These are phyloP conservation scores for Cicer bijugum DNA, from an alignment of 306 rosid species.

Conservation along the genomic window DNA sequence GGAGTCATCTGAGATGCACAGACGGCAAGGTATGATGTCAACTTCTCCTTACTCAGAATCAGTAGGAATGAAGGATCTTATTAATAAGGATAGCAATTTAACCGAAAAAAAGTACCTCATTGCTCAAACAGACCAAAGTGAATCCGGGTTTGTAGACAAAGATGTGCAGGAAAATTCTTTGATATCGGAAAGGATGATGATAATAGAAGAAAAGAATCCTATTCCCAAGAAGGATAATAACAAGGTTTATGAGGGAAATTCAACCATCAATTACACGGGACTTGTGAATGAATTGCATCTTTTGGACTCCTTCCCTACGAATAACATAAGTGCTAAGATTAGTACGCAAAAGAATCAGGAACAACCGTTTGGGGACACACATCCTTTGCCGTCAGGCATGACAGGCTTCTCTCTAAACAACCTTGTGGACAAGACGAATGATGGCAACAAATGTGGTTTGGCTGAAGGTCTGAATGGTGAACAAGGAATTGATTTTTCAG, in stretches of 20 bases:
- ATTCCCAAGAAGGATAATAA: constrained; percentile 50
- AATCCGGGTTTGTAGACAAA: constrained; percentile 42
- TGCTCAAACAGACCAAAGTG: constrained; percentile 43
- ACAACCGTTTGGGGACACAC: constrained; percentile 41
- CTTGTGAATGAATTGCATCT: constrained; percentile 46
- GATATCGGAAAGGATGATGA: constrained; percentile 45
- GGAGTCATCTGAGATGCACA: constrained; percentile 51
- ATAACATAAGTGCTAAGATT: constrained; percentile 30
- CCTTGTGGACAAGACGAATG: constrained; percentile 45
- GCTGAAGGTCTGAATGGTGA: constrained; percentile 46
- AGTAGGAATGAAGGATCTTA: constrained; percentile 45
- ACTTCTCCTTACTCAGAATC: constrained; percentile 52
- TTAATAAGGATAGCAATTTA: constrained; percentile 44
- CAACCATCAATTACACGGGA: constrained; percentile 45
- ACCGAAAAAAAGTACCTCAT: constrained; percentile 39
- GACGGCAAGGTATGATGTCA: constrained; percentile 48
- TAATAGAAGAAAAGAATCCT: constrained; percentile 44
- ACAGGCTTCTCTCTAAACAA: constrained; percentile 40
- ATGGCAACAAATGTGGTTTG: constrained; percentile 47
- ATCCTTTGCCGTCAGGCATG: constrained; percentile 46
- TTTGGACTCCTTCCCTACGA: constrained; percentile 44
- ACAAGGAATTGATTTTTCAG: constrained; percentile 47
- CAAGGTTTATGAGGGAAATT: constrained; percentile 48
- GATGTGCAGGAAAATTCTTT: constrained; percentile 43
- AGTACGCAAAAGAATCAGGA: constrained; percentile 47